Percentiles rank a stretch among this genome's conserved stretches.
Evolutionary conservation across 768 basidiomycete genomes (phyloP).

Genomic region (Naematelia aurantialba): DNA sequence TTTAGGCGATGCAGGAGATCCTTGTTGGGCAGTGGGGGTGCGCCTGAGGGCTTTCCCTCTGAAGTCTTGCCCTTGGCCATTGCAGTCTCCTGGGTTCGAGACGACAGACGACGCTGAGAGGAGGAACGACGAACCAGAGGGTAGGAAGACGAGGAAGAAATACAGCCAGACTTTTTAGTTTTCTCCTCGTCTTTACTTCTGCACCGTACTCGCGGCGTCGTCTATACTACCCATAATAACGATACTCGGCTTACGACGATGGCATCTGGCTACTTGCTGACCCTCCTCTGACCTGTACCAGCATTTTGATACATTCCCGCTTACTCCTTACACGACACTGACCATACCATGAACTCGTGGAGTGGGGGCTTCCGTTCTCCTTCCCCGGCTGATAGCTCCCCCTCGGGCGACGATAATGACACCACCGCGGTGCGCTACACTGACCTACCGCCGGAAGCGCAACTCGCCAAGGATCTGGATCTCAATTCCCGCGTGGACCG

Average conservation of each 20-base stretch:
- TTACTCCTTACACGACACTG: not conserved
- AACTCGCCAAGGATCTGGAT: constrained; percentile 1
- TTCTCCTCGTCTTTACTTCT: not conserved
- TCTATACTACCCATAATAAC: too few species aligned
- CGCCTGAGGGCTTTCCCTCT: constrained; percentile 1
- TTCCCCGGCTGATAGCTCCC: not conserved
- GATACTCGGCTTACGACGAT: too few species aligned
- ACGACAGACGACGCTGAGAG: not conserved
- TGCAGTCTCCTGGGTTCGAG: not conserved
- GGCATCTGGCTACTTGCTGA: too few species aligned
- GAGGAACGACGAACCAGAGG: not conserved
- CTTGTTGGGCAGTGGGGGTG: constrained; percentile 12
- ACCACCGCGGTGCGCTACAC: not conserved
- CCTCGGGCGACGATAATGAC: not conserved
- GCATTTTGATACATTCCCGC: not conserved
- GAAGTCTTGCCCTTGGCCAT: not conserved
- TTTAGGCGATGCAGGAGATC: constrained; percentile 26
- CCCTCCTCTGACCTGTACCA: too few species aligned
- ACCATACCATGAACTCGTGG: not conserved
- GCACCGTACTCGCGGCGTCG: too few species aligned
- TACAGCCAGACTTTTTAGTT: not conserved
- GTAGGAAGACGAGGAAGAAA: not conserved
- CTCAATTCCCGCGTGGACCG: constrained; percentile 1
- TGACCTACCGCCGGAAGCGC: not conserved
- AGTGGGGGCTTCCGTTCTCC: not conserved